phyloP scores from a whole-genome alignment of 768 basidiomycete genomes.

The Podaxis sp. region DNA sequence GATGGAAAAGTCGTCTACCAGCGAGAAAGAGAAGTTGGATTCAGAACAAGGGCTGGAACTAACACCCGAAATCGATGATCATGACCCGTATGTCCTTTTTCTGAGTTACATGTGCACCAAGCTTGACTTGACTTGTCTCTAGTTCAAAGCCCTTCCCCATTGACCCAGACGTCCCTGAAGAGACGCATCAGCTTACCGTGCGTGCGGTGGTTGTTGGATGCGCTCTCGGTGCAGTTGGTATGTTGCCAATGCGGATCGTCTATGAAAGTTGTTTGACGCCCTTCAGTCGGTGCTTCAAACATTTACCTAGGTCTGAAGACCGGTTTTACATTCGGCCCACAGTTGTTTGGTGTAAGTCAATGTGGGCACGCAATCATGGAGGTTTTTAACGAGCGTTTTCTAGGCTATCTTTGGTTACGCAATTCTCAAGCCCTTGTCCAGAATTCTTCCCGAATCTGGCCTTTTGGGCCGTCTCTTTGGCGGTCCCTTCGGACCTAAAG shows the following conservation, averaged over 20 bases:
- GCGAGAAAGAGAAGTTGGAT: slow-evolving; percentile 27
- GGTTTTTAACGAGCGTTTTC: not conserved
- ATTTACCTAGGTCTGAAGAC: slow-evolving; percentile 72
- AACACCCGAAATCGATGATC: slow-evolving; percentile 31
- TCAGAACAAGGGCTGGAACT: slow-evolving; percentile 25
- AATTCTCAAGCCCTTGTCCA: slow-evolving; percentile 58
- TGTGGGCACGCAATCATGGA: not conserved
- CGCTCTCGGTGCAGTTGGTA: slow-evolving; percentile 44
- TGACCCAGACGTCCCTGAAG: slow-evolving; percentile 44
- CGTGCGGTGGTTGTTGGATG: slow-evolving; percentile 53
- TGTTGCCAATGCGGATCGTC: not conserved
- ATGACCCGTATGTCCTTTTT: slow-evolving; percentile 35
- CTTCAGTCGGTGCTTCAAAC: slow-evolving; percentile 54
- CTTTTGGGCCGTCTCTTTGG: slow-evolving; percentile 45
- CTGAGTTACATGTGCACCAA: not conserved
- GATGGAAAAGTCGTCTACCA: slow-evolving; percentile 19
- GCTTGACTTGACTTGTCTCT: not conserved
- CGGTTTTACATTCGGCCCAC: slow-evolving; percentile 65
- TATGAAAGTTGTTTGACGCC: not conserved
- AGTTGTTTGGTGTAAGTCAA: slow-evolving; percentile 54
- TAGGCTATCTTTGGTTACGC: slow-evolving; percentile 60
- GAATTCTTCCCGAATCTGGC: slow-evolving; percentile 45
- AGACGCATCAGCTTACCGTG: slow-evolving; percentile 53
- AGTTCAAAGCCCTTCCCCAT: slow-evolving; percentile 54
- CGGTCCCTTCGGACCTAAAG: slow-evolving; percentile 63